A percentile compares a stretch with the other conserved stretches of the same genome.
Conservation (phyloP, 2,329 filamentous ascomycete species). For the Coccinonectria pachysandricola region DNA sequence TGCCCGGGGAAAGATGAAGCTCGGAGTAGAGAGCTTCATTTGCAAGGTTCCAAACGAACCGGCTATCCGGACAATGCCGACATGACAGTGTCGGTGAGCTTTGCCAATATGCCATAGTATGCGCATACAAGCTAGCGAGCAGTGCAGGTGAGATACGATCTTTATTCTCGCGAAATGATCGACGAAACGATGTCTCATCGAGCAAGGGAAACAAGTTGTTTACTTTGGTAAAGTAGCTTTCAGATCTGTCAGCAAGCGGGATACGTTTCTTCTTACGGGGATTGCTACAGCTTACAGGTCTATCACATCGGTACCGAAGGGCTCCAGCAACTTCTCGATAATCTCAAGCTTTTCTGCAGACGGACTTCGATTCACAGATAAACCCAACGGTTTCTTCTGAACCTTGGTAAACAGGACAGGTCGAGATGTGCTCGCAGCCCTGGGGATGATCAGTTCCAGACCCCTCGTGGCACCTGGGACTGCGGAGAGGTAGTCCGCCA, state of each 20-base stretch:
- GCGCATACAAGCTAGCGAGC: constrained; percentile 46
- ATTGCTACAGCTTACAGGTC: constrained; percentile 35
- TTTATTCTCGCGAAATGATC: constrained; percentile 33
- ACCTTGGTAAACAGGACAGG: constrained; percentile 38
- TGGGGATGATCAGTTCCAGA: constrained; percentile 21
- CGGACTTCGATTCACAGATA: constrained; percentile 26
- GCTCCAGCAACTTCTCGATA: constrained; percentile 49
- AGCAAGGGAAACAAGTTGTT: constrained; percentile 53
- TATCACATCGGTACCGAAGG: constrained; percentile 39
- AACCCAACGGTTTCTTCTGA: constrained; percentile 34
- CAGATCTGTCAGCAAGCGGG: constrained; percentile 4
- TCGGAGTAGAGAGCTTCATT: constrained; percentile 50
- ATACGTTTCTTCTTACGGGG: too few species aligned
- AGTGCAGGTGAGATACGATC: constrained; percentile 44
- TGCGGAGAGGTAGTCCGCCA: constrained; percentile 44
- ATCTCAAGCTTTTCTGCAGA: constrained; percentile 40
- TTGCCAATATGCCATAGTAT: constrained; percentile 48
- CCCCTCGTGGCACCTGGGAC: constrained; percentile 20
- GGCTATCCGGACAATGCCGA: constrained; percentile 43
- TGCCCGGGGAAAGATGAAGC: constrained; percentile 45
- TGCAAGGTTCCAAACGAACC: constrained; percentile 53
- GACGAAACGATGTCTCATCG: constrained; percentile 42
- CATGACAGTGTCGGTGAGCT: constrained; percentile 32
- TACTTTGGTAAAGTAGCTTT: constrained; percentile 26
- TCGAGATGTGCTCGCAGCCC: constrained; percentile 20